phyloP scores from a whole-genome alignment of 306 rosid species.

The Acacia confusa region DNA sequence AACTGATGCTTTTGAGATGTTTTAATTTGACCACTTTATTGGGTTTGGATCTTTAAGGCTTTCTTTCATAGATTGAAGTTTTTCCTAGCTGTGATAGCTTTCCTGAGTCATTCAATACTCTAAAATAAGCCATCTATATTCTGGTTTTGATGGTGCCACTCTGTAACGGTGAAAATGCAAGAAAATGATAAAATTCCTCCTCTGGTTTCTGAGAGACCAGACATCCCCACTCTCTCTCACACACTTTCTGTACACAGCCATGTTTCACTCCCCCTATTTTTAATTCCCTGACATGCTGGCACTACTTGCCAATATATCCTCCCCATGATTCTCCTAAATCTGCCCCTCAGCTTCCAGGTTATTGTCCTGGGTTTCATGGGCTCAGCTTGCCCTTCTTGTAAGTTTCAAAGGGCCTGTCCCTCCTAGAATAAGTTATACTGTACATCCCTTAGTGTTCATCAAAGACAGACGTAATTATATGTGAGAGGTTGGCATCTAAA shows the following conservation, averaged over 20 bases:
- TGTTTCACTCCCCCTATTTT: neutral
- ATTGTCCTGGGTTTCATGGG: neutral
- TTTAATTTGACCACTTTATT: neutral
- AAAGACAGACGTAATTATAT: neutral
- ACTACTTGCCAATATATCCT: neutral
- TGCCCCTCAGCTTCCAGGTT: neutral
- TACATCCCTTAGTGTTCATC: neutral
- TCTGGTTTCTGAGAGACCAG: neutral
- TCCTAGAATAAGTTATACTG: neutral
- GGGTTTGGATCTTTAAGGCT: constrained; percentile 8
- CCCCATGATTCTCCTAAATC: neutral
- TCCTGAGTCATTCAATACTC: neutral
- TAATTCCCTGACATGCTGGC: neutral
- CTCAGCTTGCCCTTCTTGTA: neutral
- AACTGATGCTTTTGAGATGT: constrained; percentile 15
- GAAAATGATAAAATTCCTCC: neutral
- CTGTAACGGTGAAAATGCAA: neutral
- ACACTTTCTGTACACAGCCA: neutral
- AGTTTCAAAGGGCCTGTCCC: neutral
- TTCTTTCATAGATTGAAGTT: neutral
- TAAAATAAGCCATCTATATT: neutral
- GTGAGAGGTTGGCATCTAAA: neutral
- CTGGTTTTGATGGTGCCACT: neutral
- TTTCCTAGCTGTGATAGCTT: neutral
- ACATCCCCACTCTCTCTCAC: neutral